Percentiles rank a stretch among this genome's conserved stretches.
phyloP scores from a whole-genome alignment of 495 filamentous ascomycete genomes.

The Penicillium manginii region DNA sequence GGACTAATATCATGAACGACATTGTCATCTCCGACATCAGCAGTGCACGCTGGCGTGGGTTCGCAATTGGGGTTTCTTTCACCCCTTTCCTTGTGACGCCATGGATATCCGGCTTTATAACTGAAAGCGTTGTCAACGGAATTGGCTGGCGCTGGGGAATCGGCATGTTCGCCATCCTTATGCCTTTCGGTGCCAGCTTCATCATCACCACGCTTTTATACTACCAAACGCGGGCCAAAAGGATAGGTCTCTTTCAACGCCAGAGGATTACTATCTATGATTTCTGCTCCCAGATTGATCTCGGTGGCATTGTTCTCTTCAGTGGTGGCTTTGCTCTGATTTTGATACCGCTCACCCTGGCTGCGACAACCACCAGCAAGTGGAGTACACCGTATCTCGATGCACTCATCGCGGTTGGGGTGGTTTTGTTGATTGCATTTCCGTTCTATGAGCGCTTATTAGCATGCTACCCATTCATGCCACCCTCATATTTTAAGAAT shows the following conservation, averaged over 20 bases:
- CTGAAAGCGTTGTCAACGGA: slow-evolving; percentile 45
- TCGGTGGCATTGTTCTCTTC: slow-evolving; percentile 47
- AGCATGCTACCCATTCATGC: slow-evolving; percentile 47
- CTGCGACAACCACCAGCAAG: slow-evolving; percentile 35
- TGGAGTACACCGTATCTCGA: slow-evolving; percentile 51
- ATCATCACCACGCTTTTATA: slow-evolving; percentile 50
- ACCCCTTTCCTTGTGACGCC: slow-evolving; percentile 51
- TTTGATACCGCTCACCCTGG: slow-evolving; percentile 46
- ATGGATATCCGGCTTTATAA: slow-evolving; percentile 49
- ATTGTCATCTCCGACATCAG: slow-evolving; percentile 52
- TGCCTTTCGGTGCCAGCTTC: slow-evolving; percentile 50
- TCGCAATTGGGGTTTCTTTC: slow-evolving; percentile 49
- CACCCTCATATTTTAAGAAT: slow-evolving; percentile 47
- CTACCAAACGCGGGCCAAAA: slow-evolving; percentile 43
- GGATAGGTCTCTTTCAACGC: slow-evolving; percentile 34
- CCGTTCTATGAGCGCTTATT: slow-evolving; percentile 50
- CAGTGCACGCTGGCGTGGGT: slow-evolving; percentile 49
- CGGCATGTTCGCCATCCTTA: slow-evolving; percentile 54
- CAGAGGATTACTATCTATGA: slow-evolving; percentile 38
- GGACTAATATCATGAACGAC: slow-evolving; percentile 51
- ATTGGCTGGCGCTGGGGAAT: slow-evolving; percentile 58
- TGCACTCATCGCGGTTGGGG: slow-evolving; percentile 45
- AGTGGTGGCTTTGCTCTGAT: slow-evolving; percentile 40
- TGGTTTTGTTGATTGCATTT: slow-evolving; percentile 35
- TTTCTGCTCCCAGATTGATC: slow-evolving; percentile 52